phyloP scores from a whole-genome alignment of 441 rosid genomes.

The Euphorbia celastroides region DNA sequence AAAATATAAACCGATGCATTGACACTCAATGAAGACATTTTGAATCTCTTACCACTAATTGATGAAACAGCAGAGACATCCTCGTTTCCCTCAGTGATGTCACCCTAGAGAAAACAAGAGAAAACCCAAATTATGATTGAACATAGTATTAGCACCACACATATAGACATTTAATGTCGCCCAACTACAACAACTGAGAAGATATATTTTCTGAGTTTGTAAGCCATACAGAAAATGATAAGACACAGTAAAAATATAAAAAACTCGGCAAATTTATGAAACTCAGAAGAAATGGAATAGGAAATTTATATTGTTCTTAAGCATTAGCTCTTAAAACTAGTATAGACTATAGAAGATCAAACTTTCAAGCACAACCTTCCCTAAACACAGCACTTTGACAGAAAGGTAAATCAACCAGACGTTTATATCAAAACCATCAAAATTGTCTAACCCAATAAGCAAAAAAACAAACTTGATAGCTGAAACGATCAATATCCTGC shows the following conservation, averaged over 20 bases:
- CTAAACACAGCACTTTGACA: neutral
- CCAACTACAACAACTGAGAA: neutral
- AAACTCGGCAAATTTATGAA: neutral
- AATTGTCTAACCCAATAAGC: neutral
- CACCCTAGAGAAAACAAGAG: constrained; percentile 35
- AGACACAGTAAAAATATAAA: neutral
- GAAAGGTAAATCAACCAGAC: neutral
- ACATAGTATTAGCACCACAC: too few species aligned
- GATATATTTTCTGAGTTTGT: neutral
- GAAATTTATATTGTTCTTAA: neutral
- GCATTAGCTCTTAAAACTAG: neutral
- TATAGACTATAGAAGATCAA: neutral
- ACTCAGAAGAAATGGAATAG: neutral
- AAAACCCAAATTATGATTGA: constrained; percentile 15
- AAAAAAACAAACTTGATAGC: neutral
- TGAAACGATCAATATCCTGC: neutral
- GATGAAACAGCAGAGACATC: constrained; percentile 30
- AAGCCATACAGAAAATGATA: neutral
- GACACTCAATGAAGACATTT: constrained; percentile 23
- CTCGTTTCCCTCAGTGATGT: constrained; percentile 23
- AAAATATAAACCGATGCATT: constrained; percentile 7
- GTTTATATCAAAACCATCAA: neutral
- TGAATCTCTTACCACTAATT: constrained; percentile 25
- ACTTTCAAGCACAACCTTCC: neutral
- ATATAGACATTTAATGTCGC: neutral